Conservation (phyloP, 2,329 filamentous ascomycete genomes). For the Colletotrichum navitas region DNA sequence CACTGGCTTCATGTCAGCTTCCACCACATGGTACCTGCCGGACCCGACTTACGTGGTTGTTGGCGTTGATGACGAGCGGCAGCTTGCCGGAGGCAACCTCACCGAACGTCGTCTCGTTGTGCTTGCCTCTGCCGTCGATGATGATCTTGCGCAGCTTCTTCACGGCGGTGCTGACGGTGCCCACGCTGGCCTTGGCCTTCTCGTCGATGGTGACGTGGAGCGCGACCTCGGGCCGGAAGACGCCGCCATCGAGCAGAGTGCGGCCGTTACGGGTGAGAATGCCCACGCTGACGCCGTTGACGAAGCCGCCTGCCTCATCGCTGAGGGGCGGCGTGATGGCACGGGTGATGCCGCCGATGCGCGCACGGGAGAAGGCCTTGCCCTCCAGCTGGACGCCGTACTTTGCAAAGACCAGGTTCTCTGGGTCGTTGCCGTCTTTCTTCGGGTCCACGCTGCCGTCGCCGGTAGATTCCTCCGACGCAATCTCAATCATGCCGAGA, state of each 20-base stretch:
- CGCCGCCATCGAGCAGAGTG: constrained; percentile 55
- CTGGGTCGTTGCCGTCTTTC: constrained; percentile 45
- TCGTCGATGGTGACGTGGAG: constrained; percentile 57
- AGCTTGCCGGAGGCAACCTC: constrained; percentile 53
- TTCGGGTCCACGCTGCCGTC: constrained; percentile 58
- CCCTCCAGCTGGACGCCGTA: constrained; percentile 57
- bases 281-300: constrained; percentile 58
- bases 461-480: constrained; percentile 56
- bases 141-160: constrained; percentile 54
- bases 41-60: constrained; percentile 32
- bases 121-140: constrained; percentile 49
- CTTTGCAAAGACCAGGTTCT: constrained; percentile 54
- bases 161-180: constrained; percentile 46
- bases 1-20: constrained; percentile 47
- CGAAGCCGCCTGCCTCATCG: constrained; percentile 46
- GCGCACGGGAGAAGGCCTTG: constrained; percentile 55
- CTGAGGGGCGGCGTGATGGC: constrained; percentile 55
- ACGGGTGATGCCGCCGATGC: constrained; percentile 58
- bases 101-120: constrained; percentile 52
- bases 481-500: constrained; percentile 65
- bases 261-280: constrained; percentile 54
- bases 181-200: constrained; percentile 47
- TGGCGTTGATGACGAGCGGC: constrained; percentile 55
- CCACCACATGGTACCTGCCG: neutral
- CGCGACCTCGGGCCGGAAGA: constrained; percentile 58